Evolutionary conservation across 1,284 basidiomycete genomes (phyloP).

Genomic region (Cryptococcus depauperatus): DNA sequence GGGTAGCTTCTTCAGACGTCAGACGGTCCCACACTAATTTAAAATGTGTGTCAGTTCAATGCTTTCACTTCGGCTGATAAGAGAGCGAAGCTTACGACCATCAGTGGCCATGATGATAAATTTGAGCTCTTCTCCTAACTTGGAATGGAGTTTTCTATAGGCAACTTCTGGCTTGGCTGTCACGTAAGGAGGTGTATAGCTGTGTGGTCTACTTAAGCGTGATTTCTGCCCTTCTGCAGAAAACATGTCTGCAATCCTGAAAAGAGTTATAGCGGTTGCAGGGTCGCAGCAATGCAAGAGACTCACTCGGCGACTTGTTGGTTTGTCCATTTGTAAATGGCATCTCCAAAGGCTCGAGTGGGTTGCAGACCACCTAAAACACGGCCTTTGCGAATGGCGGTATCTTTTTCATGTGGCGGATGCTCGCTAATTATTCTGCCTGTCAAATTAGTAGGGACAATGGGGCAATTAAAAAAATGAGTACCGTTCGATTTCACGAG

Average conservation of each 20-base stretch:
- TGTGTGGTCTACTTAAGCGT: constrained; percentile 56
- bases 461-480: constrained; percentile 1
- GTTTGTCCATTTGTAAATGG: constrained; percentile 71
- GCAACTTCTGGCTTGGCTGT: constrained; percentile 83
- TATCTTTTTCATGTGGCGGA: constrained; percentile 66
- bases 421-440: constrained; percentile 80
- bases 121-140: constrained; percentile 48
- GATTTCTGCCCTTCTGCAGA: constrained; percentile 60
- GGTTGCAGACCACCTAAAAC: constrained; percentile 91
- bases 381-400: constrained; percentile 76
- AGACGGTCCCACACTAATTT: constrained; percentile 76
- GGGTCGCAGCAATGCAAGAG: not conserved
- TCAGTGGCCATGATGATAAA: constrained; percentile 88
- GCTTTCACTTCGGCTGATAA: not conserved
- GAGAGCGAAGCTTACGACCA: constrained; percentile 50
- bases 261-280: not conserved
- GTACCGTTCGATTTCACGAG: constrained; percentile 54
- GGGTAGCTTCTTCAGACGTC: constrained; percentile 88
- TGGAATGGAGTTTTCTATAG: constrained; percentile 52
- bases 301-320: constrained; percentile 64
- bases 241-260: constrained; percentile 56
- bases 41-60: no score
- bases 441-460: not conserved
- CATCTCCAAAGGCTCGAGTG: constrained; percentile 80
- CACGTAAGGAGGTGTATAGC: constrained; percentile 86